Evolutionary conservation across 768 basidiomycete species (phyloP).

Genomic region (Polyporus arcularius): DNA sequence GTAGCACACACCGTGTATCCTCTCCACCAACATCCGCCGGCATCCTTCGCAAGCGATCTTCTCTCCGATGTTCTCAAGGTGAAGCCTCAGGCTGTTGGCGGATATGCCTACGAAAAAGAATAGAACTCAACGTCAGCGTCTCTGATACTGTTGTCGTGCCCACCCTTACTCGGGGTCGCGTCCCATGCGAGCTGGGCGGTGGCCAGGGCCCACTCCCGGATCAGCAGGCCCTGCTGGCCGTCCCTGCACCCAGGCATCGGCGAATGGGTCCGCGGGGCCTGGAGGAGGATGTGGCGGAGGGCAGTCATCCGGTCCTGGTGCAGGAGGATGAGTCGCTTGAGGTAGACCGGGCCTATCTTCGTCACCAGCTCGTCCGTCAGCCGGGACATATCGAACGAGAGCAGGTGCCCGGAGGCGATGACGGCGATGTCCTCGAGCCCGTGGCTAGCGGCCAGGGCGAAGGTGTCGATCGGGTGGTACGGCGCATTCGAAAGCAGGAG

Average conservation of each 20-base stretch:
- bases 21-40: slow-evolving; percentile 55
- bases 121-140: not conserved
- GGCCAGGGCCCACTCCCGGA: slow-evolving; percentile 33
- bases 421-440: slow-evolving; percentile 41
- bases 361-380: slow-evolving; percentile 41
- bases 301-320: slow-evolving; percentile 38
- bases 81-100: slow-evolving; percentile 64
- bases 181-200: slow-evolving; percentile 33
- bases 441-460: slow-evolving; percentile 41
- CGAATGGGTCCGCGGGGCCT: slow-evolving; percentile 30
- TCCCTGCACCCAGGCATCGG: slow-evolving; percentile 21
- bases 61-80: slow-evolving; percentile 65
- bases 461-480: slow-evolving; percentile 40
- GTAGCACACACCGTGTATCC: slow-evolving; percentile 61
- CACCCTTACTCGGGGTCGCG: slow-evolving; percentile 25
- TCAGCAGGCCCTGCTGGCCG: slow-evolving; percentile 24
- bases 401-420: slow-evolving; percentile 39
- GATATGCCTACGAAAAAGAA: slow-evolving; percentile 54
- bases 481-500: slow-evolving; percentile 38
- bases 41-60: slow-evolving; percentile 68
- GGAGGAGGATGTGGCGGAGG: slow-evolving; percentile 33
- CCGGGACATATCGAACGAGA: slow-evolving; percentile 34
- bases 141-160: not conserved
- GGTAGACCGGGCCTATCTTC: slow-evolving; percentile 43
- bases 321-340: slow-evolving; percentile 42